A percentile compares a stretch with the other conserved stretches of the same genome.
Evolutionary conservation across 257 asterid genomes (phyloP).

Genomic region (Jasminum sambac): DNA sequence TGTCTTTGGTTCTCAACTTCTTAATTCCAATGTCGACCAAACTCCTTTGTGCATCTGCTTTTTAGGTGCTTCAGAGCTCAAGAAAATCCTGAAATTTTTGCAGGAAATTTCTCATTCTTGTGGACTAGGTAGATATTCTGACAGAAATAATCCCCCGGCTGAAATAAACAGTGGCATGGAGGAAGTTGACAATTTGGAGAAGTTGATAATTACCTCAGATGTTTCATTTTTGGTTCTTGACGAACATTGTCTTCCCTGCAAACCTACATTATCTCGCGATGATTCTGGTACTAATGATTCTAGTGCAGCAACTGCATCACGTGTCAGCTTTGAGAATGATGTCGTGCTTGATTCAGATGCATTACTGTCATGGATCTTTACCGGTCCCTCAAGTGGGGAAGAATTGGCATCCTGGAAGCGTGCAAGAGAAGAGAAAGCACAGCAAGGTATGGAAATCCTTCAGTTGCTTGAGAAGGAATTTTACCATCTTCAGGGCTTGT

Average conservation of each 20-base stretch:
- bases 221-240: conserved; percentile 66
- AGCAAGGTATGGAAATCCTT: conserved; percentile 69
- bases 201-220: conserved; percentile 60
- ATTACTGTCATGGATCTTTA: conserved; percentile 82
- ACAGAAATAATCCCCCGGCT: conserved; percentile 47
- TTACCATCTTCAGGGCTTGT: conserved; percentile 68
- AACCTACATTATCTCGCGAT: conserved; percentile 35
- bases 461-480: conserved; percentile 85
- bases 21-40: conserved; percentile 60
- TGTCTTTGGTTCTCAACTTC: conserved; percentile 71
- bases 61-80: conserved; percentile 76
- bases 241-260: conserved; percentile 61
- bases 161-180: conserved; percentile 40
- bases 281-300: conserved; percentile 34
- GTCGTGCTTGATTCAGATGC: conserved; percentile 68
- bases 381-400: conserved; percentile 70
- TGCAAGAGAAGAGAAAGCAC: conserved; percentile 67
- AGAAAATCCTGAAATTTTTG: conserved; percentile 70
- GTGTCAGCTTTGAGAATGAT: conserved; percentile 42
- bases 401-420: conserved; percentile 68
- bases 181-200: conserved; percentile 58
- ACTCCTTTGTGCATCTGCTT: conserved; percentile 82
- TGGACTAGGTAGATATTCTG: conserved; percentile 68
- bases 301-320: conserved; percentile 35
- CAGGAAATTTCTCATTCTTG: conserved; percentile 82